Evolutionary conservation across 2,329 filamentous ascomycete genomes (phyloP), one percentile per base, ranked within the genome.

Genomic region (Lachnellula occidentalis): DNA sequence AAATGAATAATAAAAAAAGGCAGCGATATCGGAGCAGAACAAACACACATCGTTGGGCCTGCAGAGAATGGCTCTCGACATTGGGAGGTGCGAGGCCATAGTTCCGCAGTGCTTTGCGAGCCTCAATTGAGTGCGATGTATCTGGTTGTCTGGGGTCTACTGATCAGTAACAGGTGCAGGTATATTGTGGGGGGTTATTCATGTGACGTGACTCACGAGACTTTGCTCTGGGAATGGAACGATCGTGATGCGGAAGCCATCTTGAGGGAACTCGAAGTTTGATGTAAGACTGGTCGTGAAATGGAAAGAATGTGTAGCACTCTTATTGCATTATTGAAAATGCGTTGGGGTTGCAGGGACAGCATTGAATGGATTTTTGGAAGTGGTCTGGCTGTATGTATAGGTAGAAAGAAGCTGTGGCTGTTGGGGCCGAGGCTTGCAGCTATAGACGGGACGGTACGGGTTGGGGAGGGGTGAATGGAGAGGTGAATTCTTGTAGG

Each of bases 31-130:
- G 27, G 27, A 31, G 8, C 24, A 34, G 11, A 11, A n/a, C n/a
- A n/a, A n/a, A 57, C 57, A 54, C 39, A 67, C 66, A 67, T 64
- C 66, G 57, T 37, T 62, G 56, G 12, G 59, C 50, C 50, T 68
- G 66, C 8, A 65, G 57, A 19, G 57, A 56, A 54, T 65, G 55
- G 22, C 58, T 64, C 51, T 67, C 66, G 3, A 68, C 63, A 55
- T 53, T 64, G 0, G 65, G 65, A 45, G 66, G 65, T 17, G 58
- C 53, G 24, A 68, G 61, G 49, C 66, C 66, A 47, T 65, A 58
- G 31, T 58, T 61, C 43, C 61, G 50, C n/a, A 64, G 56, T 31
- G 58, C 46, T 34, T 58, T 63, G 53, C 66, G 55, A 19, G 59
- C 46, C 31, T 64, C 60, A 34, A 63, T 49, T 3, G 61, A 54